Conservation (phyloP, 176 grass and related monocot species). For the Ensete glaucum region DNA sequence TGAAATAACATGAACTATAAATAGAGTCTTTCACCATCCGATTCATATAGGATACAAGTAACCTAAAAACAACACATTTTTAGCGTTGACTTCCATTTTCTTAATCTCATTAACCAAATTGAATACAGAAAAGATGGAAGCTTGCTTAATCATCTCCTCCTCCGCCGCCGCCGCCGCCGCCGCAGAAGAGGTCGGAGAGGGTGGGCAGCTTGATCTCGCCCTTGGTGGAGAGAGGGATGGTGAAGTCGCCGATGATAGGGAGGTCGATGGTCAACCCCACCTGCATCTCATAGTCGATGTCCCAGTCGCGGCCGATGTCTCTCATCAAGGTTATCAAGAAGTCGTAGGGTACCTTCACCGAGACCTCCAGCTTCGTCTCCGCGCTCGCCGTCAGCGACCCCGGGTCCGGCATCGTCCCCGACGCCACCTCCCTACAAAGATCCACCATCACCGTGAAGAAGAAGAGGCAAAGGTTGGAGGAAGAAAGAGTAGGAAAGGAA, state of each 20-base stretch:
- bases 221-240: conserved; percentile 51
- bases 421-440: conserved; percentile 31
- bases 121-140: too few species aligned
- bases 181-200: background rate
- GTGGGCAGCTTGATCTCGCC: conserved; percentile 92
- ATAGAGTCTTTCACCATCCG: too few species aligned
- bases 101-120: too few species aligned
- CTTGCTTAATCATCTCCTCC: too few species aligned
- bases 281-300: conserved; percentile 59
- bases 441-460: too few species aligned
- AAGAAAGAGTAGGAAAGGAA: background rate
- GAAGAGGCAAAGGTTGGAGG: too few species aligned
- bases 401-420: conserved; percentile 61
- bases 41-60: too few species aligned
- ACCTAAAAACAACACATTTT: too few species aligned
- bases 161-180: background rate
- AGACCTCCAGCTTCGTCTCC: conserved; percentile 60
- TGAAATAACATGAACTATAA: too few species aligned
- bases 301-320: conserved; percentile 68
- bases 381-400: conserved; percentile 61
- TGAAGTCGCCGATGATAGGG: conserved; percentile 61
- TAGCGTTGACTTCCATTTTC: too few species aligned
- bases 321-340: conserved; percentile 43
- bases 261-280: conserved; percentile 66
- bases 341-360: conserved; percentile 71